Evolutionary conservation across 805 yeast species (phyloP).

Genomic region (Kodamaea restingae): DNA sequence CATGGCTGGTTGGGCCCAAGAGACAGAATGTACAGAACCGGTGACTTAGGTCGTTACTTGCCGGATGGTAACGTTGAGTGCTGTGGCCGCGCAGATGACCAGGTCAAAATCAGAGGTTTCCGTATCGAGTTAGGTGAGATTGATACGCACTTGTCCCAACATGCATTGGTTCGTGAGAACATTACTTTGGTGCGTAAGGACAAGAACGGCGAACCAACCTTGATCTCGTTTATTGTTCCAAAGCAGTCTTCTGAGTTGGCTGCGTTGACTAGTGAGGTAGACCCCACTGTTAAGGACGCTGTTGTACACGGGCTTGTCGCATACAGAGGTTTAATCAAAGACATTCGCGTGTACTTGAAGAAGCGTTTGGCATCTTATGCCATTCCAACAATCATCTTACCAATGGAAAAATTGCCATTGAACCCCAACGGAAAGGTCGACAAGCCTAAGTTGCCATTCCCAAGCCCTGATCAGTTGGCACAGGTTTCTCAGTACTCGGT

Average conservation of each 20-base stretch:
- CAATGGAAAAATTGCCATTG: constrained; percentile 79
- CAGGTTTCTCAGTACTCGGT: constrained; percentile 59
- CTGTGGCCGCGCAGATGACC: constrained; percentile 98
- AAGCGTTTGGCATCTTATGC: constrained; percentile 91
- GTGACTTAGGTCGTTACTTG: constrained; percentile 92
- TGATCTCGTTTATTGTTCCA: constrained; percentile 90
- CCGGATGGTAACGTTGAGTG: constrained; percentile 98
- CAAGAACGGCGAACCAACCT: constrained; percentile 86
- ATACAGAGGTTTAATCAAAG: constrained; percentile 72
- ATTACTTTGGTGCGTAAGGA: constrained; percentile 88
- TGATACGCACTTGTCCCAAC: constrained; percentile 94
- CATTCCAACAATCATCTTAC: constrained; percentile 87
- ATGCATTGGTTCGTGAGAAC: constrained; percentile 87
- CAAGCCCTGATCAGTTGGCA: constrained; percentile 80
- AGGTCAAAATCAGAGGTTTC: constrained; percentile 97
- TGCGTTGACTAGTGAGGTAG: constrained; percentile 47
- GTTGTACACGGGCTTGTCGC: constrained; percentile 75
- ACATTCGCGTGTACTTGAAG: constrained; percentile 70
- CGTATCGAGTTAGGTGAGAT: constrained; percentile 98
- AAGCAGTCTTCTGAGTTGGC: constrained; percentile 38
- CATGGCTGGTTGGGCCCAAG: constrained; percentile 87
- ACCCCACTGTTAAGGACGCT: constrained; percentile 47
- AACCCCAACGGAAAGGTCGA: constrained; percentile 98
- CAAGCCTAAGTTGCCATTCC: constrained; percentile 95
- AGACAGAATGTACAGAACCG: constrained; percentile 94